Conservation (phyloP, 2,329 filamentous ascomycete genomes). For the Cladophialophora carrionii region DNA sequence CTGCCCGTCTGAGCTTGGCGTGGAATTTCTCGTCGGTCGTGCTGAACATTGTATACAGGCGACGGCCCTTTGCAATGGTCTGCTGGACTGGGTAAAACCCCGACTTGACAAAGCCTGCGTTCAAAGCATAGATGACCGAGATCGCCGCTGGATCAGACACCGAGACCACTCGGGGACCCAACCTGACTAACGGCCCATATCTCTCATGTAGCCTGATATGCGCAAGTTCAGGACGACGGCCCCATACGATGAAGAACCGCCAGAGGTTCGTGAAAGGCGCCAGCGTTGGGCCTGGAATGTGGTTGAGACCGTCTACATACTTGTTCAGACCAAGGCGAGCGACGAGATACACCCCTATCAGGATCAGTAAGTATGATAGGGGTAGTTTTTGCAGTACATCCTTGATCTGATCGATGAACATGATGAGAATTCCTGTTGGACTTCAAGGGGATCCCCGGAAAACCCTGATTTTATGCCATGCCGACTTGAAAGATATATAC, state of each 20-base stretch:
- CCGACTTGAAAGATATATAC: not conserved
- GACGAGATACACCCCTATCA: slow-evolving; percentile 1
- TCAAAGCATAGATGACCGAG: slow-evolving; percentile 35
- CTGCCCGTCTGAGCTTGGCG: slow-evolving; percentile 45
- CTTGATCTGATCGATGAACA: slow-evolving; percentile 10
- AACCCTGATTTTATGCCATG: not conserved
- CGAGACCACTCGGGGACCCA: slow-evolving; percentile 42
- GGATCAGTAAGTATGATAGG: slow-evolving; percentile 1
- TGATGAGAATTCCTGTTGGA: not conserved
- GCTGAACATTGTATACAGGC: slow-evolving; percentile 43
- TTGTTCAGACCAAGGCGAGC: slow-evolving; percentile 15
- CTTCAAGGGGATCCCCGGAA: not conserved
- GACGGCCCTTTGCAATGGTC: slow-evolving; percentile 39
- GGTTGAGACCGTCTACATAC: slow-evolving; percentile 26
- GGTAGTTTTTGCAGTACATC: slow-evolving; percentile 11
- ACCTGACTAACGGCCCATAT: slow-evolving; percentile 40
- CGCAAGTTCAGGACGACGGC: slow-evolving; percentile 35
- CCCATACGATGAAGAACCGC: slow-evolving; percentile 39
- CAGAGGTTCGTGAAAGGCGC: slow-evolving; percentile 39
- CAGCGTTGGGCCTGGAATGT: slow-evolving; percentile 41
- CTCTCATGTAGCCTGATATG: slow-evolving; percentile 38
- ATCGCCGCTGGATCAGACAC: slow-evolving; percentile 35
- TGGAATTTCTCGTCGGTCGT: slow-evolving; percentile 49
- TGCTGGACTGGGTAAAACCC: slow-evolving; percentile 42
- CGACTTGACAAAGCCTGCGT: slow-evolving; percentile 28